Conservation (phyloP, 2,329 filamentous ascomycete species). For the Cephalotrichum gorgonifer region DNA sequence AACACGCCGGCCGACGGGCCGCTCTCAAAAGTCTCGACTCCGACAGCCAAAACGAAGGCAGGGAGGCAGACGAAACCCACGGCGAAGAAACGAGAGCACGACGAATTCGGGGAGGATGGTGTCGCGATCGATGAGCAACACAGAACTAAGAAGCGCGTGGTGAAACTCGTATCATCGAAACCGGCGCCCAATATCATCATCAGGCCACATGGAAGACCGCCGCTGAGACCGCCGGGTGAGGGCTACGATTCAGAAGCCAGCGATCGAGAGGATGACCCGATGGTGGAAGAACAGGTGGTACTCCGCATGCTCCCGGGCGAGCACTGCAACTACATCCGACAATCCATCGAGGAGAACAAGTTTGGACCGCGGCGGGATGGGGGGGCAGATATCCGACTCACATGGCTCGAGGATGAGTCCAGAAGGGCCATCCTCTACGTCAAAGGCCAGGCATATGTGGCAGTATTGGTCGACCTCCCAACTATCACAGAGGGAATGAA, state of each 20-base stretch:
- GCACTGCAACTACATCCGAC: constrained; percentile 73
- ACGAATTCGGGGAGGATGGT: constrained; percentile 39
- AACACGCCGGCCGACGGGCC: constrained; percentile 20
- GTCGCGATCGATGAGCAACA: constrained; percentile 8
- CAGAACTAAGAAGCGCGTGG: constrained; percentile 11
- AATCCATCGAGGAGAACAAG: constrained; percentile 64
- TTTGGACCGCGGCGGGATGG: constrained; percentile 58
- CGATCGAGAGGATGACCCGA: constrained; percentile 77
- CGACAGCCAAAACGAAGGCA: constrained; percentile 44
- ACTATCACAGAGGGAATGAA: constrained; percentile 88
- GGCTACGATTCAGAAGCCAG: constrained; percentile 96
- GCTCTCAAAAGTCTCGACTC: constrained; percentile 11
- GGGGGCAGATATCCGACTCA: constrained; percentile 69
- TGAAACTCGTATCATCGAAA: not conserved
- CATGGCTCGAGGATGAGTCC: constrained; percentile 66
- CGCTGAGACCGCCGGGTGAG: constrained; percentile 64
- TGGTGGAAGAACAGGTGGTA: constrained; percentile 82
- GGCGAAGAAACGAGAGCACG: constrained; percentile 50
- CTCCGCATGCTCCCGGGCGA: constrained; percentile 79
- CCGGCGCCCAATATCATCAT: constrained; percentile 29
- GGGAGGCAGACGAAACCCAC: constrained; percentile 50
- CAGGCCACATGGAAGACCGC: constrained; percentile 57
- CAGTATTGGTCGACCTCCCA: constrained; percentile 71
- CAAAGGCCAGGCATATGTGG: constrained; percentile 62
- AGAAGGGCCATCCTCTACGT: constrained; percentile 65